Evolutionary conservation across 495 filamentous ascomycete genomes (phyloP), one percentile per base, ranked within the genome.

Genomic region (Oidiodendron maius): DNA sequence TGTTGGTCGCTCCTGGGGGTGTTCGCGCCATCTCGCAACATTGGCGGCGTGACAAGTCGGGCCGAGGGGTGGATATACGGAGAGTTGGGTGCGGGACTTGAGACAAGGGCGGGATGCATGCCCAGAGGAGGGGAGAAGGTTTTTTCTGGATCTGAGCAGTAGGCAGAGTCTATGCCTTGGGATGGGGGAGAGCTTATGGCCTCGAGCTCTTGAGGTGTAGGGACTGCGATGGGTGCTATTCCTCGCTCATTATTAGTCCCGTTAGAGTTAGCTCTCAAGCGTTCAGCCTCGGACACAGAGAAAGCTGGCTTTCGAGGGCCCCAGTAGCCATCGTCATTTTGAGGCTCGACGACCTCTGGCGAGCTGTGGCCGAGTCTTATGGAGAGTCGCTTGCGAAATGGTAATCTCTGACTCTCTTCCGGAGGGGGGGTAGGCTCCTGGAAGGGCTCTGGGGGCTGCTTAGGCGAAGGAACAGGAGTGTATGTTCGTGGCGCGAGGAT

Each of bases 401-500:
- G 75, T 4, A 66, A 69, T 40, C 68, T 56, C 37, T 70, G 62
- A 12, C 39, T 50, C 2, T 49, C 40, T 51, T 53, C 53, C 18
- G 53, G 53, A 10, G 46, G 50, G 21, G 57, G 25, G 13, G 44
- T 21, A 34, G 46, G 21, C 44, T 47, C 23, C n/a, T 48, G 37
- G 15, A 28, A 5, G 20, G 46, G 38, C 18, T 49, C 20, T 12
- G 40, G 25, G 12, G 46, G 35, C 24, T 40, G 39, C 41, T 18
- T 30, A 22, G 52, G 66, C 5, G 74, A 70, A 5, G 70, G 70
- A 25, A 69, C 64, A 0, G 76, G 76, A 8, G 70, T 77, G 53
- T 77, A 79, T 1, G 73, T 77, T 43, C 67, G 66, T 11, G 75
- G 75, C 45, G 76, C 71, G 28, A 78, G 54, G 15, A 77, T 65